Base-by-base conservation (phyloP, 495 filamentous ascomycete species). In the Hypoxylon subgilvum region DNA sequence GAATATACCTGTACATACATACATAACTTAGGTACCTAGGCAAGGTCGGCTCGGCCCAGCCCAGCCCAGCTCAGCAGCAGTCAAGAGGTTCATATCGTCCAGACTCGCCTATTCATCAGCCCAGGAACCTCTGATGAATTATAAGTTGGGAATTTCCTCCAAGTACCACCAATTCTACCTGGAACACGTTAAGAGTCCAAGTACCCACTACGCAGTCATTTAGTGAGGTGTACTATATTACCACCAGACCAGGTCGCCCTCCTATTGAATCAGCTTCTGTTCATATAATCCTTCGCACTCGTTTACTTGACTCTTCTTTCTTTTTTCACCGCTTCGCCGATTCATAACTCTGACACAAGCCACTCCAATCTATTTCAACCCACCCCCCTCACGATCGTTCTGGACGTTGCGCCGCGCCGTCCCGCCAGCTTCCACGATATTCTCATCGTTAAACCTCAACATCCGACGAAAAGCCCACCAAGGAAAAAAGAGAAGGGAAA, bases 181-280 rank as follows among this genome's bases (percentile, higher is more conserved):
- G 62, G 62, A 56, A 65, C 62, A 61, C 52, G 36, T 65, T 65
- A 65, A n/a, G 47, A 61, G 35, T 52, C 51, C 46, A 61, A 61
- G 62, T 65, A 65, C 62, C 62, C 62, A 61, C 62, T 51, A 57
- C 62, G 42, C 62, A 65, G 42, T 65, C 38, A 57, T 61, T 65
- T 65, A 65, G 62, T 65, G 62, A 65, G 62, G 45, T 48, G 62
- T 65, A 65, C 57, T 65, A 65, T 65, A 65, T 57, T 61, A 65
- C 62, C 34, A 48, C 52, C 56, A 61, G 50, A 48, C 52, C 56
- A 61, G 50, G 41, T 65, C 52, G 17, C 46, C 56, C 56, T 61
- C 41, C 52, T 57, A 60, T 61, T 57, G 31, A 65, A 65, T 65
- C 62, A 61, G 50, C 51, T 52, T 50, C 57, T 61, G 30, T 55